A percentile compares a stretch with the other conserved stretches of the same genome.
Conservation (phyloP, 768 basidiomycete species). For the Trametes gibbosa region DNA sequence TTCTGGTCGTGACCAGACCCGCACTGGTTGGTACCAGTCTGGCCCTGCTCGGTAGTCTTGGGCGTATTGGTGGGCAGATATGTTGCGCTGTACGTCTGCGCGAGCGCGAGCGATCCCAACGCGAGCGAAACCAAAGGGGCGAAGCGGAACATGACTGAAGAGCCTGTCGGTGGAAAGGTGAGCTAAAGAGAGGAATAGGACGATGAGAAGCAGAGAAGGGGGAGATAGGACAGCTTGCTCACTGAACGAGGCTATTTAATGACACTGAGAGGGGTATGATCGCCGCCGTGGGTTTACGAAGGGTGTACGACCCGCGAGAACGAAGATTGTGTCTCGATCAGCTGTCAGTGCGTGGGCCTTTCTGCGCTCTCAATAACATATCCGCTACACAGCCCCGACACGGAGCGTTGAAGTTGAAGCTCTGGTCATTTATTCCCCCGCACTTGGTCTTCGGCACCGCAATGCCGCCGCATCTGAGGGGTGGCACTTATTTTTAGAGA, state of each 20-base stretch:
- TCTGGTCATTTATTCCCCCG: too few relatives aligned
- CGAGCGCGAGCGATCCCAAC: slow-evolving; percentile 21
- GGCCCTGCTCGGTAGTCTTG: slow-evolving; percentile 51
- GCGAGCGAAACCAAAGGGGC: slow-evolving; percentile 13
- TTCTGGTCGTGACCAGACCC: slow-evolving; percentile 52
- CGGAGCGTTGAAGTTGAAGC: too few relatives aligned
- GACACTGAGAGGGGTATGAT: not conserved
- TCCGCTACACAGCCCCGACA: too few relatives aligned
- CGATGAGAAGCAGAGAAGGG: not conserved
- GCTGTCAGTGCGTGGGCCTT: not conserved
- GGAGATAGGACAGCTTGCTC: too few relatives aligned
- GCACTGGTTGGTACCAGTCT: slow-evolving; percentile 65
- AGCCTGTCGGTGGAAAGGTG: not conserved
- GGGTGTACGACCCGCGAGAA: not conserved
- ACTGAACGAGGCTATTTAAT: not conserved
- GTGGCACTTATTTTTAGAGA: too few relatives aligned
- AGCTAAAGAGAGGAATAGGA: not conserved
- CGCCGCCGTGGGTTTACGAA: slow-evolving; percentile 7
- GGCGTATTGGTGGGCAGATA: slow-evolving; percentile 50
- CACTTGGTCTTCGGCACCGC: too few relatives aligned
- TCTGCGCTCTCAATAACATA: too few relatives aligned
- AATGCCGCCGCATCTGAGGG: too few relatives aligned
- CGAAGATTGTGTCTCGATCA: not conserved
- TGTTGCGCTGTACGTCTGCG: slow-evolving; percentile 42
- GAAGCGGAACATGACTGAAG: slow-evolving; percentile 3